phyloP scores from a whole-genome alignment of 805 yeast genomes.

The Metschnikowia aberdeeniae region DNA sequence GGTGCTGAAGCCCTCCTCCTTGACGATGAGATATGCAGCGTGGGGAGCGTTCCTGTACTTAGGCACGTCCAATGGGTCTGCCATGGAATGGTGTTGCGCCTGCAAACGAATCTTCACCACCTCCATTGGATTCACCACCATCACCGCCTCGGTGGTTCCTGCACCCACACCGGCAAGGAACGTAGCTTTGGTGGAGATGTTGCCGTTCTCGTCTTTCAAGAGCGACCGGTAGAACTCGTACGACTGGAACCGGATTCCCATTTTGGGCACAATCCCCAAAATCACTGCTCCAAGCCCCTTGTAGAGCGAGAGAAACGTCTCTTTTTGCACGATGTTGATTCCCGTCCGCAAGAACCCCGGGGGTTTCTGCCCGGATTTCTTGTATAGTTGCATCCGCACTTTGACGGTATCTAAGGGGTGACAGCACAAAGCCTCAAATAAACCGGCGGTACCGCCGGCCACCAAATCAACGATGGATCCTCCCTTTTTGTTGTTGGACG shows the following conservation, averaged over 20 bases:
- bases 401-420: constrained; percentile 98
- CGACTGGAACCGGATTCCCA: constrained; percentile 95
- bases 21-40: constrained; percentile 75
- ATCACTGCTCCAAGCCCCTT: constrained; percentile 97
- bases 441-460: constrained; percentile 97
- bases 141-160: constrained; percentile 91
- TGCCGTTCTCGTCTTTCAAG: constrained; percentile 60
- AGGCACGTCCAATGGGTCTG: constrained; percentile 75
- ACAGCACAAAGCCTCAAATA: constrained; percentile 95
- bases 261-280: constrained; percentile 95
- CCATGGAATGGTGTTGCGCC: constrained; percentile 89
- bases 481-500: constrained; percentile 28
- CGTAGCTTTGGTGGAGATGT: constrained; percentile 67
- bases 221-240: constrained; percentile 81
- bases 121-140: constrained; percentile 95
- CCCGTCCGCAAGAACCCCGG: constrained; percentile 90
- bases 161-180: constrained; percentile 96
- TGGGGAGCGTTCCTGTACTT: constrained; percentile 92
- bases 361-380: constrained; percentile 65
- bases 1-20: constrained; percentile 87
- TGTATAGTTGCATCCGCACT: constrained; percentile 92
- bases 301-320: constrained; percentile 81
- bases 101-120: constrained; percentile 95
- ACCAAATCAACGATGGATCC: constrained; percentile 59
- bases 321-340: constrained; percentile 66